Base-by-base conservation (phyloP, 345 rosid genomes). In the Cardiospermum halicacabum region DNA sequence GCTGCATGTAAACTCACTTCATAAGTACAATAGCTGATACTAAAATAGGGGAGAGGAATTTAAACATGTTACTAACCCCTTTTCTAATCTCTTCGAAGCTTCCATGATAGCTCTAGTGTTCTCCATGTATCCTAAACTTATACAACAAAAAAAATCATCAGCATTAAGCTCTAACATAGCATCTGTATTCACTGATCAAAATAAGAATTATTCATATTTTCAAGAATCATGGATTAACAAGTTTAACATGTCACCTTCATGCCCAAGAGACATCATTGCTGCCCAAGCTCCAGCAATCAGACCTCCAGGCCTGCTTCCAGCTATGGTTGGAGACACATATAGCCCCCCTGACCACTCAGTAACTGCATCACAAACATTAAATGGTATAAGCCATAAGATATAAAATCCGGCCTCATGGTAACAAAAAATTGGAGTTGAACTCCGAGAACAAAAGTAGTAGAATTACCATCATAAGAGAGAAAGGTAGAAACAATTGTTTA, bases 311-410 rank as follows among this genome's bases (percentile, higher is more conserved):
- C 95, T 79, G 77, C 99, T 94, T 75, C 99, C 96, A 60, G 99
- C 97, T 48, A 85, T 75, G 28, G 95, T 91, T 63, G 96, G 99
- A 59, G 96, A 91, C 37, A 94, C 75, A 70, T 89, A 94, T 24
- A 94, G 82, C 67, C 99, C 96, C 69, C 95, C 99, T 36, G 97
- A 84, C 96, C 99, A 94, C 78, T 88, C 99, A 11, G 95, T 85
- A 67, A 93, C 99, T 88, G 82, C 74, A 70, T 45, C 65, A 72
- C 73, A 50, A 31, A 62, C 12, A 18, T 53, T 43, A 40, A 77
- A 63, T n/a, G 9, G 7, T 50, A 72, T 30, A 47, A 66, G 62
- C 67, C n/a, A 59, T 7, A 26, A 50, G 37, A 50, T 68, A 67
- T 51, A 50, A 55, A 65, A 11, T 19, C 16, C 56, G 15, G 13